Conservation (phyloP, 2,329 filamentous ascomycete species). For the Sporothrix globosa region DNA sequence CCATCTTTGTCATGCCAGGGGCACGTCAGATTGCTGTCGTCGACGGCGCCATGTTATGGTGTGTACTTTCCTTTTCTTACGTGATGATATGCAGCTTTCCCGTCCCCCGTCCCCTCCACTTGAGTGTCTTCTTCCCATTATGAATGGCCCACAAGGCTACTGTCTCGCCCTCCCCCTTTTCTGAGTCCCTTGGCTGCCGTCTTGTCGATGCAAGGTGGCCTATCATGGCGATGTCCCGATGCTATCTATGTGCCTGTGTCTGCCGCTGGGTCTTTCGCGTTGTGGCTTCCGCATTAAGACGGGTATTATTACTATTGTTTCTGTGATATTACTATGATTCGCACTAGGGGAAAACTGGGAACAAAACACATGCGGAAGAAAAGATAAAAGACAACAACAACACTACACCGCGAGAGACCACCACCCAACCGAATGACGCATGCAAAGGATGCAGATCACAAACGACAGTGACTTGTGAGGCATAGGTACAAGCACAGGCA, state of each 20-base stretch:
- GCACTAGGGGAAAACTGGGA: conserved; percentile 25
- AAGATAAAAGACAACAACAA: neutral
- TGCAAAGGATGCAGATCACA: conserved; percentile 13
- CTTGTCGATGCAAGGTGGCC: conserved; percentile 14
- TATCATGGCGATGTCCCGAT: neutral
- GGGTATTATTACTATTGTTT: conserved; percentile 26
- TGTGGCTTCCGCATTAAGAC: conserved; percentile 27
- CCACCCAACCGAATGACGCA: neutral
- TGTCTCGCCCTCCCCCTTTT: conserved; percentile 23
- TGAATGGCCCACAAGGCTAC: neutral
- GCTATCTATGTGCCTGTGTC: neutral
- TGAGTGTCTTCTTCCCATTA: neutral
- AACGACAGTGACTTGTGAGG: neutral
- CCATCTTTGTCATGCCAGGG: conserved; percentile 30
- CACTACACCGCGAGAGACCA: neutral
- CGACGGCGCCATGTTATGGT: conserved; percentile 34
- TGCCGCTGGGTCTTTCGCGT: conserved; percentile 9
- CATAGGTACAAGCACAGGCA: neutral
- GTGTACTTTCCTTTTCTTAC: conserved; percentile 23
- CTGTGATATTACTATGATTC: conserved; percentile 28
- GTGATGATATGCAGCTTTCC: conserved; percentile 13
- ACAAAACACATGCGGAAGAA: conserved; percentile 21
- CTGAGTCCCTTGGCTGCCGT: neutral
- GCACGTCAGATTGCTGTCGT: conserved; percentile 33
- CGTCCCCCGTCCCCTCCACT: neutral